A percentile compares a stretch with the other conserved stretches of the same genome.
These are phyloP conservation scores for Funneliformis caledonium DNA, from an alignment of 371 early-diverging fungal genomes.

Conservation along the genomic window DNA sequence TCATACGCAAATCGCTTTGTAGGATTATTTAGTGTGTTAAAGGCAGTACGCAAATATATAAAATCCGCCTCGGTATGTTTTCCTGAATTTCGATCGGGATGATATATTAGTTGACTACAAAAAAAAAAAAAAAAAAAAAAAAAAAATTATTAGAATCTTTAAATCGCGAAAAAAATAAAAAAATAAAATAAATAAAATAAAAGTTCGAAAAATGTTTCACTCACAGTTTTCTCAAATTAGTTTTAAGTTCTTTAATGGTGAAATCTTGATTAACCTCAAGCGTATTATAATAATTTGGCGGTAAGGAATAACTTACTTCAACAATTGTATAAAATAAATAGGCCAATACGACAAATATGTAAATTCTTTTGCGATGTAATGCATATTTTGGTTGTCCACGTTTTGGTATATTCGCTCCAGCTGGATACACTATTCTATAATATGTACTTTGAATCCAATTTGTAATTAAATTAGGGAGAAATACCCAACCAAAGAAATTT, in stretches of 20 bases:
- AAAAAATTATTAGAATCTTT: not conserved
- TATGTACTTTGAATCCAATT: slow-evolving; percentile 51
- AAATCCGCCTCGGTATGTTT: slow-evolving; percentile 54
- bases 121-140: not conserved
- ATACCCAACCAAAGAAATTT: slow-evolving; percentile 42
- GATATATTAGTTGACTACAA: slow-evolving; percentile 52
- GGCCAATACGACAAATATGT: slow-evolving; percentile 50
- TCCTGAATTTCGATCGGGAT: slow-evolving; percentile 64
- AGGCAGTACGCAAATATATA: slow-evolving; percentile 62
- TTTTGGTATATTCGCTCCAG: slow-evolving; percentile 48
- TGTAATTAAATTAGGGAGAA: slow-evolving; percentile 51
- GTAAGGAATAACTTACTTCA: slow-evolving; percentile 54
- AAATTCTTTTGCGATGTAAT: slow-evolving; percentile 53
- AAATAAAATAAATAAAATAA: no score
- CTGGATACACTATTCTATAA: slow-evolving; percentile 49
- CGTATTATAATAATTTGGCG: slow-evolving; percentile 53
- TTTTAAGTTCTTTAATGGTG: slow-evolving; percentile 56
- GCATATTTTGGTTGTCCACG: slow-evolving; percentile 46
- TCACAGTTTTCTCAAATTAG: slow-evolving; percentile 61
- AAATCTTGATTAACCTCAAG: slow-evolving; percentile 49
- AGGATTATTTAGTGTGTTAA: slow-evolving; percentile 66
- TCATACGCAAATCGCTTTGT: slow-evolving; percentile 64
- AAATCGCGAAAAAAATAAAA: not conserved
- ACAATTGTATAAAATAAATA: slow-evolving; percentile 60
- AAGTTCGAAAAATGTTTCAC: not conserved